Percentiles rank a stretch among this genome's conserved stretches.
Conservation (phyloP, 345 rosid species). For the Gossypium herbaceum region DNA sequence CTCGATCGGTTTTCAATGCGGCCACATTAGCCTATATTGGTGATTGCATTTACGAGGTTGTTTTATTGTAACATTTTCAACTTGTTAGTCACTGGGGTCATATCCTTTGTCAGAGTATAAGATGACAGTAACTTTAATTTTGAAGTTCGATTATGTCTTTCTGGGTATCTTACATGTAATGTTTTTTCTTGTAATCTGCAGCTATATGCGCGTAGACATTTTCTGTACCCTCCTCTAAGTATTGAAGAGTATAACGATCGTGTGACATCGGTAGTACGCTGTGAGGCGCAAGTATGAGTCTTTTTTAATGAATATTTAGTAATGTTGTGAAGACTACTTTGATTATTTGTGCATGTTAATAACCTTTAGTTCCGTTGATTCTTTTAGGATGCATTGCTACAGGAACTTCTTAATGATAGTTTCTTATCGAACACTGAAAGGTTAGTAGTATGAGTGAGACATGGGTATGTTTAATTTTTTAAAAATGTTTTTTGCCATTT, state of each 20-base stretch:
- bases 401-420: constrained; percentile 61
- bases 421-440: constrained; percentile 68
- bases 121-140: not conserved
- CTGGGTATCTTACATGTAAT: constrained; percentile 4
- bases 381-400: constrained; percentile 77
- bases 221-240: constrained; percentile 72
- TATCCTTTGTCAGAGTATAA: not conserved
- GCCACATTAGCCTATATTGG: constrained; percentile 32
- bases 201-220: constrained; percentile 84
- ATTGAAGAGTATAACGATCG: constrained; percentile 79
- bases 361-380: constrained; percentile 18
- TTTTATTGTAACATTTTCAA: not conserved
- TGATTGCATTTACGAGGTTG: constrained; percentile 76
- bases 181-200: constrained; percentile 34
- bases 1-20: constrained; percentile 50
- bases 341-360: constrained; percentile 2
- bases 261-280: constrained; percentile 75
- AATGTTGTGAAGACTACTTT: not conserved
- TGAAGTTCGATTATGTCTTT: not conserved
- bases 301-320: constrained; percentile 11
- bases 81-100: not conserved
- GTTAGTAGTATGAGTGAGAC: constrained; percentile 29
- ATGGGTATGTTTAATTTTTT: not conserved
- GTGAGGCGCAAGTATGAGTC: constrained; percentile 78
- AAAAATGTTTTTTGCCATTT: not conserved